A percentile compares a stretch with the other conserved stretches of the same genome.
These are phyloP conservation scores for Tulasnella sp. DNA, from an alignment of 768 basidiomycete genomes.

Conservation along the genomic window DNA sequence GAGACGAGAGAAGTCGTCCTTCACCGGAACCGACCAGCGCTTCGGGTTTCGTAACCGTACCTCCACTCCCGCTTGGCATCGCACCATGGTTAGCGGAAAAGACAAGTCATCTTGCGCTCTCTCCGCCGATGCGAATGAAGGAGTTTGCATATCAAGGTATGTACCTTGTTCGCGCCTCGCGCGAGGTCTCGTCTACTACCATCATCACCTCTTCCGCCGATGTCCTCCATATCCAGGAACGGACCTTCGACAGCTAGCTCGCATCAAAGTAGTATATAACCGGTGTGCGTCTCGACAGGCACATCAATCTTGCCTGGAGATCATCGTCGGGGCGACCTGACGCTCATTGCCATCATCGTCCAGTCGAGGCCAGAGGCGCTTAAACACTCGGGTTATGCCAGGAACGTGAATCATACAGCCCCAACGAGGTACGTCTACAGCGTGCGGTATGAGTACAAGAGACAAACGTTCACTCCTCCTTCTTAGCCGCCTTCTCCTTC, in stretches of 20 bases:
- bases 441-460: not conserved
- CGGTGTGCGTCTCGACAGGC: no score
- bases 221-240: not conserved
- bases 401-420: not conserved
- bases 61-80: not conserved
- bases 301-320: not conserved
- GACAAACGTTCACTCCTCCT: constrained; percentile 52
- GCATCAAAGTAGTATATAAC: no score
- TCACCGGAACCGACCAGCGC: not conserved
- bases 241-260: not conserved
- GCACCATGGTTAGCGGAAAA: not conserved
- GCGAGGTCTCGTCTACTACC: no score
- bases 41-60: not conserved
- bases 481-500: constrained; percentile 83
- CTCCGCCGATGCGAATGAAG: not conserved
- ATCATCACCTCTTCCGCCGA: no score
- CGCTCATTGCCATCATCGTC: not conserved
- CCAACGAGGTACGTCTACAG: not conserved
- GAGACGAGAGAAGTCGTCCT: not conserved
- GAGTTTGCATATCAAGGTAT: no score
- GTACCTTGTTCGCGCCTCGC: no score
- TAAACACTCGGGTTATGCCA: not conserved
- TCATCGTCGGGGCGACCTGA: not conserved
- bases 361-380: not conserved
- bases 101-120: not conserved